Base-by-base conservation (phyloP, 345 rosid species). In the Eucalyptus urophylla region DNA sequence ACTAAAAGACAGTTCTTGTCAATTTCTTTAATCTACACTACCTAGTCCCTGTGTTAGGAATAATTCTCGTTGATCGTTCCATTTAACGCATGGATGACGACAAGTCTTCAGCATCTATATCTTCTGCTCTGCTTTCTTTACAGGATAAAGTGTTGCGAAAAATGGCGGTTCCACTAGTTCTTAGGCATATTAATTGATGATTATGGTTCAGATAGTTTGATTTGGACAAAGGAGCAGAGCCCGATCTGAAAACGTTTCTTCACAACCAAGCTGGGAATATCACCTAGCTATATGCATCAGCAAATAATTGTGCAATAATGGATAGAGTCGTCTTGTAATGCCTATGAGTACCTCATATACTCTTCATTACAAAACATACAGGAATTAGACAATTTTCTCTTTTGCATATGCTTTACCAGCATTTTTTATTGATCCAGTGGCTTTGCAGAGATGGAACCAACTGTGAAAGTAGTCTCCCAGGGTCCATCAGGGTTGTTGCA, bases 401-500 rank as follows among this genome's bases (percentile, higher is more conserved):
- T 29, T 14, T 27, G 69, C 33, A 62, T 62, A 27, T 29, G 14
- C 31, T 27, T 62, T 29, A 27, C 6, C 9, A 12, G 17, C 16
- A n/a, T 29, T 11, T 62, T 13, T 62, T 1, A 62, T 29, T 62
- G 33, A 29, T 62, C 16, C 29, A 29, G 31, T 60, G 69, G 33
- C 33, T 27, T 29, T 27, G 69, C 69, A 95, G 93, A 90, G n/a
- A 86, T 86, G 51, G 90, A 86, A 58, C 69, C 33, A 7, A 62
- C 31, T 6, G 2, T 11, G 31, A 14, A 62, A 29, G 33, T 62
- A 62, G 2, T 62, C 69, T 62, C 69, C 69, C 1, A 62, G 4
- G 90, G 87, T n/a, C 76, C 86, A 45, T 90, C 92, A 90, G 97
- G 96, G n/a, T 89, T 95, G 85, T 85, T 95, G 89, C 93, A 91